phyloP scores from a whole-genome alignment of 1,139 yeast species.

The Magnusiomyces magnusii region DNA sequence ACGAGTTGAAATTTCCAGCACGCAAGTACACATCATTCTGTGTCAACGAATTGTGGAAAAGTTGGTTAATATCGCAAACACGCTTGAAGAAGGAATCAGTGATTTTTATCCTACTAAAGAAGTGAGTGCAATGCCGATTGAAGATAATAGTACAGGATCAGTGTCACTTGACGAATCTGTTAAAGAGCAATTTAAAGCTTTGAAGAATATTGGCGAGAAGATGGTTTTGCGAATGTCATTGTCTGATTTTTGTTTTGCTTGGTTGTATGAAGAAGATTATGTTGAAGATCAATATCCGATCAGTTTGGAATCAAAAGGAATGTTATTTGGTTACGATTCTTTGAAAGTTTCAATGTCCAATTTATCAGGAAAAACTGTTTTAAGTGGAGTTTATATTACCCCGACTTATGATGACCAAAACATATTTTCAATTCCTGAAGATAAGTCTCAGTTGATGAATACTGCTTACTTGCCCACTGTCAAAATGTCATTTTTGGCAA shows the following conservation, averaged over 20 bases:
- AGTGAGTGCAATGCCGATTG: conserved; percentile 5
- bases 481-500: conserved; percentile 8
- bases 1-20: conserved; percentile 22
- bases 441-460: conserved; percentile 22
- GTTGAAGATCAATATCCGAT: conserved; percentile 9
- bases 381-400: conserved; percentile 32
- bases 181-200: conserved; percentile 8
- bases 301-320: conserved; percentile 49
- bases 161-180: conserved; percentile 6
- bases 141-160: neutral
- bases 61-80: conserved; percentile 16
- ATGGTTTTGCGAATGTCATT: conserved; percentile 50
- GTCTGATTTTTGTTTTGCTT: conserved; percentile 64
- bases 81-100: conserved; percentile 17
- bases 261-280: conserved; percentile 51
- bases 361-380: conserved; percentile 30
- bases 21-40: conserved; percentile 20
- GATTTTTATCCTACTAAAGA: conserved; percentile 6
- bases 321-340: conserved; percentile 65
- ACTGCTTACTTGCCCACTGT: conserved; percentile 32
- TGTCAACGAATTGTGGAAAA: conserved; percentile 23
- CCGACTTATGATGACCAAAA: conserved; percentile 24
- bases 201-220: conserved; percentile 20
- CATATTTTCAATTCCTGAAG: conserved; percentile 15
- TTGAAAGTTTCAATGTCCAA: conserved; percentile 21